A percentile compares a stretch with the other conserved stretches of the same genome.
These are phyloP conservation scores for Petrea volubilis DNA, from an alignment of 257 asterid species.

Conservation along the genomic window DNA sequence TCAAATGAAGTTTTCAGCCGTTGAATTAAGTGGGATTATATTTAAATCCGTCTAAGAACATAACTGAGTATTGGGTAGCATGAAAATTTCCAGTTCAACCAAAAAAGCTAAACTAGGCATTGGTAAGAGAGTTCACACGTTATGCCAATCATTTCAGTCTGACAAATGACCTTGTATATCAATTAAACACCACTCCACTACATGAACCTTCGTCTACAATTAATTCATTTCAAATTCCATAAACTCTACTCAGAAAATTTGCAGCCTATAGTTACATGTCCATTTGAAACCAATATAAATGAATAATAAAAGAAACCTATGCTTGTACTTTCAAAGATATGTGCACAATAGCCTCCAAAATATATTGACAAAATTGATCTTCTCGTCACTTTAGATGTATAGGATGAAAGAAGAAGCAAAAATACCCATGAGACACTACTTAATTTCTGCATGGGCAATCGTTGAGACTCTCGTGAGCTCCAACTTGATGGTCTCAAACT, in stretches of 20 bases:
- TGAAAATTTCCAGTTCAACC: no score
- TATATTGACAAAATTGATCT: slow-evolving; percentile 11
- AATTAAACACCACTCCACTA: neutral
- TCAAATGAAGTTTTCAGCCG: no score
- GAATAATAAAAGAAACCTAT: neutral
- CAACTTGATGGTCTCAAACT: slow-evolving; percentile 53
- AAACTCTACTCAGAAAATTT: neutral
- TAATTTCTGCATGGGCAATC: slow-evolving; percentile 23
- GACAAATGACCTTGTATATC: neutral
- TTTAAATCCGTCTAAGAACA: no score
- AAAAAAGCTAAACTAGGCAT: neutral
- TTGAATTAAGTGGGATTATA: no score
- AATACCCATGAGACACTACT: slow-evolving; percentile 18
- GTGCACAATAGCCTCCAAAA: neutral
- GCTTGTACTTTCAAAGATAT: neutral
- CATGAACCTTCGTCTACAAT: neutral
- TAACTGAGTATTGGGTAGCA: no score
- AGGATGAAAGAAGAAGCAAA: slow-evolving; percentile 23
- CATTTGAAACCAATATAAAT: neutral
- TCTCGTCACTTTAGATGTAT: slow-evolving; percentile 14
- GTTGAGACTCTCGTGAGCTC: slow-evolving; percentile 51
- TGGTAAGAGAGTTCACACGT: no score
- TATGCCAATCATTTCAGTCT: neutral
- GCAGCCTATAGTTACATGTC: neutral
- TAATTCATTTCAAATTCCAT: neutral